These are phyloP conservation scores for Gossypium herbaceum DNA, from an alignment of 345 rosid genomes.

Conservation along the genomic window DNA sequence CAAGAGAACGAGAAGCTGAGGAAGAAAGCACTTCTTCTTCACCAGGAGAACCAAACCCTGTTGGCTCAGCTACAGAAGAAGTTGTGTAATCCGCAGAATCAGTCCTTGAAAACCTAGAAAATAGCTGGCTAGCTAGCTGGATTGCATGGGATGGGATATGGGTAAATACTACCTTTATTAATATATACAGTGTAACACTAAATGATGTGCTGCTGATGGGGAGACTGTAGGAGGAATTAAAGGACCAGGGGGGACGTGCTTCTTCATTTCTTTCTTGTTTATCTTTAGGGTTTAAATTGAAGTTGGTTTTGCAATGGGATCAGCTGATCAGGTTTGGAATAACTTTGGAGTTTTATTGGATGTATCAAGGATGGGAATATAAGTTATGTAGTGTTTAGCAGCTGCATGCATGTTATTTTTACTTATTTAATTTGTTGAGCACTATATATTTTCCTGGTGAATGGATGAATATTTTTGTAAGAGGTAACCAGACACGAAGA, in stretches of 20 bases:
- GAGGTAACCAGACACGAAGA: not conserved
- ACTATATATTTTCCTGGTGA: not conserved
- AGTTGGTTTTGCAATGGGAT: not conserved
- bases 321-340: not conserved
- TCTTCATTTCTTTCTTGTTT: not conserved
- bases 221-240: not conserved
- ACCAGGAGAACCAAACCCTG: constrained; percentile 64
- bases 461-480: not conserved
- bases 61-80: constrained; percentile 45
- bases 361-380: not conserved
- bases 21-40: constrained; percentile 59
- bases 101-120: not conserved
- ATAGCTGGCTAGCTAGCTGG: not conserved
- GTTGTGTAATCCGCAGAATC: constrained; percentile 13
- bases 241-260: not conserved
- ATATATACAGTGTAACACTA: not conserved
- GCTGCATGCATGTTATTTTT: not conserved
- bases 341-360: not conserved
- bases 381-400: not conserved
- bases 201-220: not conserved
- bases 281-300: not conserved
- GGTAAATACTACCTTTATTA: not conserved
- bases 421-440: not conserved
- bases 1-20: constrained; percentile 66
- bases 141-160: not conserved